Conservation (phyloP, 1,139 yeast genomes). For the Taphrina betulina region DNA sequence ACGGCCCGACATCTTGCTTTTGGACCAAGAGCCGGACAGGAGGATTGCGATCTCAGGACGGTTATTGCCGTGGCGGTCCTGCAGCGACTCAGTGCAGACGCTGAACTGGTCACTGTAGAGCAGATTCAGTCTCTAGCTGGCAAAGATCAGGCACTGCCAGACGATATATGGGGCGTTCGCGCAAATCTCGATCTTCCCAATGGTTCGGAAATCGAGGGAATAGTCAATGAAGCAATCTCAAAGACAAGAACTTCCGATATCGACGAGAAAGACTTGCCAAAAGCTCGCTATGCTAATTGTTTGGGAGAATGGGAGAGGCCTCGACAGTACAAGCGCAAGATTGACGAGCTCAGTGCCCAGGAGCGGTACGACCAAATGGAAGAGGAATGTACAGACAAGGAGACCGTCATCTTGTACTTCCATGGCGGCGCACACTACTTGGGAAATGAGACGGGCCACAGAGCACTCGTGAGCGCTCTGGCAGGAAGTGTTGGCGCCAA, state of each 20-base stretch:
- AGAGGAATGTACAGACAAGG: slow-evolving; percentile 35
- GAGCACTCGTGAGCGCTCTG: slow-evolving; percentile 20
- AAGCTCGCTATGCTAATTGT: background rate
- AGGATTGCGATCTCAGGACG: slow-evolving; percentile 15
- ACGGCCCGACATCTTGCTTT: slow-evolving; percentile 5
- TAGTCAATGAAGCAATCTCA: slow-evolving; percentile 11
- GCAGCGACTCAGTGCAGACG: slow-evolving; percentile 12
- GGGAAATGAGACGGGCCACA: slow-evolving; percentile 32
- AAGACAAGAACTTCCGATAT: background rate
- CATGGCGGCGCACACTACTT: slow-evolving; percentile 52
- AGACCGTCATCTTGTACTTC: slow-evolving; percentile 43
- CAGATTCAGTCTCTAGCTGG: slow-evolving; percentile 13
- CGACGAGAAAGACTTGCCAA: background rate
- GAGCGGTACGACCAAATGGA: slow-evolving; percentile 6
- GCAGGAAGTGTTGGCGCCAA: slow-evolving; percentile 15
- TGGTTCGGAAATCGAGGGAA: slow-evolving; percentile 5
- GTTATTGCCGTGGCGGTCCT: slow-evolving; percentile 13
- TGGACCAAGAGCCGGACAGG: slow-evolving; percentile 15
- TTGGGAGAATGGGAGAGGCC: slow-evolving; percentile 12
- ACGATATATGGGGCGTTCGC: slow-evolving; percentile 11
- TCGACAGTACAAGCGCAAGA: slow-evolving; percentile 1
- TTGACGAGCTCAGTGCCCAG: background rate
- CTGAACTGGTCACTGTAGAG: slow-evolving; percentile 16
- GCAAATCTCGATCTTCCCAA: background rate
- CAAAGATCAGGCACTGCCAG: background rate